Evolutionary conservation across 2,329 filamentous ascomycete genomes (phyloP), one percentile per base, ranked within the genome.

Genomic region (Diplodia intermedia): DNA sequence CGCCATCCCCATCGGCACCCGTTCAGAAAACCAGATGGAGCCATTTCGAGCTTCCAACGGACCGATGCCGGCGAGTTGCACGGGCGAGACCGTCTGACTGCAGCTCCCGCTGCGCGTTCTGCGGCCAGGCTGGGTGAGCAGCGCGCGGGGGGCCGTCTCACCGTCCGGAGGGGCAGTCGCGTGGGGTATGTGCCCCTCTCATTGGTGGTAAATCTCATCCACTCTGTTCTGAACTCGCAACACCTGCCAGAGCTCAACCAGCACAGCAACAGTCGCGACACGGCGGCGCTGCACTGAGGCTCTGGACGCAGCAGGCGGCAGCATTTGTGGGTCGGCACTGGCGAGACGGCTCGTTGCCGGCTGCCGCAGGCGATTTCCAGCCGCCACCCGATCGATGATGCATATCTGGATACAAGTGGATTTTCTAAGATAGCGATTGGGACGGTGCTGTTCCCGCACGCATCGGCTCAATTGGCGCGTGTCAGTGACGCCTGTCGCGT

Each of bases 191-290:
- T 40, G 43, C 54, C 15, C 4, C 4, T 40, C 43, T 67, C 55
- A 67, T 67, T 67, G 66, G 66, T 67, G 66, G 66, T 38, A 67
- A 67, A 67, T 62, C 31, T 40, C 11, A 5, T 18, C 15, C 47
- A 38, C 40, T 18, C 29, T 43, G 55, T 55, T 26, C 60, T 63
- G 60, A 38, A 31, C 60, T n/a, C 53, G 65, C 65, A 43, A 67
- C 65, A 50, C 38, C 65, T 38, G 29, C 63, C 33, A 56, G 53
- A 49, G 63, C 63, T 67, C 65, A 29, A 65, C 52, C 36, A 40
- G 33, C 36, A 36, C 60, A 14, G 9, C 31, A 26, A 47, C 20
- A 63, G 60, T 63, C 47, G 15, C 23, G 11, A 18, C 12, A 43
- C 50, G 5, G 15, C 23, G 11, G 9, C 12, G 60, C 50, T 14